Conservation (phyloP, 2,329 filamentous ascomycete species). For the Colletotrichum chrysophilum region DNA sequence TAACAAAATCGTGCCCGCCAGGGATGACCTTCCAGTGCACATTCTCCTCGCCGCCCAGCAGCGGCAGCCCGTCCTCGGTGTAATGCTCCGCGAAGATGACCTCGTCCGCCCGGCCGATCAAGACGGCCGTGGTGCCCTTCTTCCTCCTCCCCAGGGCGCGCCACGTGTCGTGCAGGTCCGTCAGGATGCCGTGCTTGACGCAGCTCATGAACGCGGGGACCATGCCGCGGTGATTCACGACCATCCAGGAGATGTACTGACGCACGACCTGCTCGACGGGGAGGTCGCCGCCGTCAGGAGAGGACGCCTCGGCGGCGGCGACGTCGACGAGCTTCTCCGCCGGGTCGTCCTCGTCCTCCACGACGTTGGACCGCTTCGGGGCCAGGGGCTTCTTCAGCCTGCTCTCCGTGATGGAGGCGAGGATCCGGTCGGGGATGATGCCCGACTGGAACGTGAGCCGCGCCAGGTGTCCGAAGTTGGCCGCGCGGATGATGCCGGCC, state of each 20-base stretch:
- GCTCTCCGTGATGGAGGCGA: conserved; percentile 51
- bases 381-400: conserved; percentile 58
- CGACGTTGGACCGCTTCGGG: conserved; percentile 30
- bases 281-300: conserved; percentile 29
- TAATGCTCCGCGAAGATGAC: conserved; percentile 59
- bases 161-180: conserved; percentile 58
- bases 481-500: conserved; percentile 70
- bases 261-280: conserved; percentile 52
- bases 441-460: conserved; percentile 61
- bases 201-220: conserved; percentile 65
- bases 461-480: conserved; percentile 55
- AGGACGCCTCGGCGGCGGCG: conserved; percentile 46
- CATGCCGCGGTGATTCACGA: conserved; percentile 61
- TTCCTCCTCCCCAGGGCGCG: conserved; percentile 45
- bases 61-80: conserved; percentile 50
- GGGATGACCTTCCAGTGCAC: conserved; percentile 57
- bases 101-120: conserved; percentile 57
- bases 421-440: conserved; percentile 56
- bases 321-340: conserved; percentile 39
- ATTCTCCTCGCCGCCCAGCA: conserved; percentile 54
- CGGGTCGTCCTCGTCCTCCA: conserved; percentile 20
- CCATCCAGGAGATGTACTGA: conserved; percentile 63
- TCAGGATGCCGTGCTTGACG: conserved; percentile 58
- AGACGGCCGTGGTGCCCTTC: conserved; percentile 51
- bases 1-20: conserved; percentile 67